phyloP scores from a whole-genome alignment of 164 flowering plant genomes.

The Paratinospora sagittata region DNA sequence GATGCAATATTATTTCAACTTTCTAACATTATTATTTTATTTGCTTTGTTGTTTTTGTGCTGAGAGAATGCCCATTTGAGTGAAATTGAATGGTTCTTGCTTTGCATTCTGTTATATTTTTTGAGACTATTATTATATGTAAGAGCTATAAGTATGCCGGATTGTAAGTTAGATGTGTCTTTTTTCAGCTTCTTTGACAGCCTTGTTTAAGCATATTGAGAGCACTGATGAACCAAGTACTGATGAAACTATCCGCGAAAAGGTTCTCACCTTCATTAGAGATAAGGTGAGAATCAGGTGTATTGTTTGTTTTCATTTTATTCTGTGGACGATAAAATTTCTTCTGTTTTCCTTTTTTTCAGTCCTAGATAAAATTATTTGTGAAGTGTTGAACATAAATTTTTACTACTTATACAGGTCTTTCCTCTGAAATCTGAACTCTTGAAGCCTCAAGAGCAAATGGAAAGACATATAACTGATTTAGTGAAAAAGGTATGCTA shows the following conservation, averaged over 20 bases:
- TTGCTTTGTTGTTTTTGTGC: no score
- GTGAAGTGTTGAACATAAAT: background rate
- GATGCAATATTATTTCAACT: no score
- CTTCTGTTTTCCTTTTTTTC: background rate
- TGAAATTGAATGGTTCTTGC: no score
- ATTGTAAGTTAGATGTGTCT: background rate
- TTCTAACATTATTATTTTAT: no score
- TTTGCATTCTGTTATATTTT: background rate
- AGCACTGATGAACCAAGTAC: constrained; percentile 57
- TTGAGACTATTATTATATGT: background rate
- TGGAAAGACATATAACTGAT: constrained; percentile 95
- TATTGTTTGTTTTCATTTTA: constrained; percentile 4
- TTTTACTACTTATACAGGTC: constrained; percentile 44
- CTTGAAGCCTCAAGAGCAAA: constrained; percentile 79
- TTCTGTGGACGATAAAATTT: no score
- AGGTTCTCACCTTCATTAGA: constrained; percentile 66
- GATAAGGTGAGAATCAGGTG: constrained; percentile 60
- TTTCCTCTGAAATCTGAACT: constrained; percentile 87
- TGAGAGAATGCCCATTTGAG: no score
- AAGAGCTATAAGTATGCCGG: background rate
- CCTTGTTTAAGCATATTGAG: constrained; percentile 71
- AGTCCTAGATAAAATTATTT: background rate
- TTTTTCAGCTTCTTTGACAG: constrained; percentile 75
- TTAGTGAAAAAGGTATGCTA: constrained; percentile 68
- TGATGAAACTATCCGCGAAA: constrained; percentile 77